Conservation (phyloP, 2,329 filamentous ascomycete species). For the Endocalyx cinctus region DNA sequence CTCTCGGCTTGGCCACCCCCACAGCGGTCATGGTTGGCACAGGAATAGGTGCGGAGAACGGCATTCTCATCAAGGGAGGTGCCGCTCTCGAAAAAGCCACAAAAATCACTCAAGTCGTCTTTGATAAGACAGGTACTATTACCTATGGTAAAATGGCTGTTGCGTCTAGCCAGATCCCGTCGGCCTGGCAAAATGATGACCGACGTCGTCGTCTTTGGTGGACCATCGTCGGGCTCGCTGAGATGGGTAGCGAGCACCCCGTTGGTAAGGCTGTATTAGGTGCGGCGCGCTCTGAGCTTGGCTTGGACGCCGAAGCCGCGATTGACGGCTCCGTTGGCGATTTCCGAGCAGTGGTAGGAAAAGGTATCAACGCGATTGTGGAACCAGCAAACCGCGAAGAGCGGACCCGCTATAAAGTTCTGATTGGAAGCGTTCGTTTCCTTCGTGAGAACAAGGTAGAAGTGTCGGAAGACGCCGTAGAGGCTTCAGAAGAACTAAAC, state of each 20-base stretch:
- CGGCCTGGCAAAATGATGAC: slow-evolving; percentile 65
- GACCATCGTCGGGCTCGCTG: slow-evolving; percentile 90
- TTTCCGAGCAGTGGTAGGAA: slow-evolving; percentile 78
- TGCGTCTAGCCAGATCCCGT: slow-evolving; percentile 61
- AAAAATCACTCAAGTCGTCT: slow-evolving; percentile 81
- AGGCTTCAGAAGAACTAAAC: slow-evolving; percentile 58
- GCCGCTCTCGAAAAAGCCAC: slow-evolving; percentile 87
- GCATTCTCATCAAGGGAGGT: slow-evolving; percentile 96
- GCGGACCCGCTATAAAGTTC: slow-evolving; percentile 68
- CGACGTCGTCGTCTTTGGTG: slow-evolving; percentile 79
- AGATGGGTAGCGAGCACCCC: slow-evolving; percentile 93
- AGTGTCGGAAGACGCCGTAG: slow-evolving; percentile 59
- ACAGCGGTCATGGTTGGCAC: slow-evolving; percentile 99
- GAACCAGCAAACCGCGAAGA: slow-evolving; percentile 69
- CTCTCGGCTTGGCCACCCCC: slow-evolving; percentile 89
- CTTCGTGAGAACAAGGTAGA: slow-evolving; percentile 66
- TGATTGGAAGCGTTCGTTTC: slow-evolving; percentile 78
- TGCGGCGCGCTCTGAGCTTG: slow-evolving; percentile 71
- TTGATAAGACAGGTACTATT: slow-evolving; percentile 95
- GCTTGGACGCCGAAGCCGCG: slow-evolving; percentile 64
- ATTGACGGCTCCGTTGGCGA: slow-evolving; percentile 82
- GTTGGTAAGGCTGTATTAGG: slow-evolving; percentile 83
- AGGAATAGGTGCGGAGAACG: slow-evolving; percentile 91
- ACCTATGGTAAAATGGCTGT: slow-evolving; percentile 96
- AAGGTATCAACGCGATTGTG: slow-evolving; percentile 76